phyloP scores from a whole-genome alignment of 257 asterid genomes.

The Penstemon barbatus region DNA sequence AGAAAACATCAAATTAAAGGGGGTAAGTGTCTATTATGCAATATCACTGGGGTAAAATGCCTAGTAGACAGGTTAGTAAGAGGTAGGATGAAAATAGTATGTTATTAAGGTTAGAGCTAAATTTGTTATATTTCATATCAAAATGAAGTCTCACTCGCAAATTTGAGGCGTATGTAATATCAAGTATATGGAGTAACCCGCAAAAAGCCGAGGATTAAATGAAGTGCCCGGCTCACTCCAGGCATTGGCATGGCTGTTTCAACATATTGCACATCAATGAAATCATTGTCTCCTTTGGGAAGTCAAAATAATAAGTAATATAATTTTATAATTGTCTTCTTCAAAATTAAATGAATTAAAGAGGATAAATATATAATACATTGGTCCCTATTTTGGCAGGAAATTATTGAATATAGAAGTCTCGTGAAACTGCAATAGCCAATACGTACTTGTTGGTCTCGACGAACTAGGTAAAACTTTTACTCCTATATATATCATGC shows the following conservation, averaged over 20 bases:
- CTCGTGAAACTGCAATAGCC: neutral
- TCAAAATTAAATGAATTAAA: neutral
- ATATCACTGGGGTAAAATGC: too few relatives aligned
- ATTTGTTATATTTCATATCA: too few relatives aligned
- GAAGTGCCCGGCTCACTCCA: slow-evolving; percentile 14
- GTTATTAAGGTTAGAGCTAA: too few relatives aligned
- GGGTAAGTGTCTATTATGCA: too few relatives aligned
- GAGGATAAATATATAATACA: neutral
- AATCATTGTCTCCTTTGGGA: slow-evolving; percentile 17
- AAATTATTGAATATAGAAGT: neutral
- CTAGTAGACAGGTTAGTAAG: too few relatives aligned
- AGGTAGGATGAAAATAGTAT: too few relatives aligned
- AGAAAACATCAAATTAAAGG: too few relatives aligned
- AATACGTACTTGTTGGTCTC: neutral
- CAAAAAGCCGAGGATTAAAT: neutral
- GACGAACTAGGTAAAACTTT: too few relatives aligned
- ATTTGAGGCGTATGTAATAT: neutral
- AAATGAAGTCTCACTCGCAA: neutral
- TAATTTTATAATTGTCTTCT: slow-evolving; percentile 6
- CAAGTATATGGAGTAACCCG: neutral
- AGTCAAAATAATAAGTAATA: neutral
- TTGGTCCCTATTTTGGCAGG: slow-evolving; percentile 7
- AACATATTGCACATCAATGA: neutral
- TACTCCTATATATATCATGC: too few relatives aligned
- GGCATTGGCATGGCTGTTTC: slow-evolving; percentile 1